phyloP scores from a whole-genome alignment of 2,329 filamentous ascomycete species.

The Claviceps sp. region DNA sequence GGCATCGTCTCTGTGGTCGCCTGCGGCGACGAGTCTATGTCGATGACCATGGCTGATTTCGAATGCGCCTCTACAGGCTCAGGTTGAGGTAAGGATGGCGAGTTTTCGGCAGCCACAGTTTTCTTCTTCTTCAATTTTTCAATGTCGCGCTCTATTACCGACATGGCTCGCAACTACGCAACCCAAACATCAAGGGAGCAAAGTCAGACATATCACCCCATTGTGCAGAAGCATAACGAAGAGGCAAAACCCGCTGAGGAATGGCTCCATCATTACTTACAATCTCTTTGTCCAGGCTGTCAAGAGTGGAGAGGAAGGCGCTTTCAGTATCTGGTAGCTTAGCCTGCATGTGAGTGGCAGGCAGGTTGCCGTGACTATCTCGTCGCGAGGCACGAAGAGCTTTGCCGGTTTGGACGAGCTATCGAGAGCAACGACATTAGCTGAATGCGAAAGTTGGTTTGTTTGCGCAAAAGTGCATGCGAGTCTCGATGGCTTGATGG shows the following conservation, averaged over 20 bases:
- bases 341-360: conserved; percentile 20
- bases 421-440: not conserved
- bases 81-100: conserved; percentile 5
- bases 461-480: not conserved
- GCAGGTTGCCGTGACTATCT: conserved; percentile 28
- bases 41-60: conserved; percentile 23
- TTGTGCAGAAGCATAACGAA: too few species aligned
- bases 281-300: conserved; percentile 44
- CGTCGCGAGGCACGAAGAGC: conserved; percentile 35
- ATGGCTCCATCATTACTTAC: conserved; percentile 21
- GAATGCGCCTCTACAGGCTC: conserved; percentile 22
- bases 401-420: conserved; percentile 48
- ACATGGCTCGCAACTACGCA: conserved; percentile 33
- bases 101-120: conserved; percentile 9
- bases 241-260: not conserved
- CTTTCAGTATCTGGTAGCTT: conserved; percentile 34
- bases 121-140: conserved; percentile 23
- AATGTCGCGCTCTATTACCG: conserved; percentile 41
- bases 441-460: not conserved
- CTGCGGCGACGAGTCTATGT: conserved; percentile 22
- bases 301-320: conserved; percentile 38
- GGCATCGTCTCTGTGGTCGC: conserved; percentile 10
- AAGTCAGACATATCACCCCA: not conserved
- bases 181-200: not conserved
- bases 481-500: not conserved